A percentile compares a stretch with the other conserved stretches of the same genome.
Evolutionary conservation across 1,284 basidiomycete species (phyloP).

Genomic region (Phylloboletellus chloephorus): DNA sequence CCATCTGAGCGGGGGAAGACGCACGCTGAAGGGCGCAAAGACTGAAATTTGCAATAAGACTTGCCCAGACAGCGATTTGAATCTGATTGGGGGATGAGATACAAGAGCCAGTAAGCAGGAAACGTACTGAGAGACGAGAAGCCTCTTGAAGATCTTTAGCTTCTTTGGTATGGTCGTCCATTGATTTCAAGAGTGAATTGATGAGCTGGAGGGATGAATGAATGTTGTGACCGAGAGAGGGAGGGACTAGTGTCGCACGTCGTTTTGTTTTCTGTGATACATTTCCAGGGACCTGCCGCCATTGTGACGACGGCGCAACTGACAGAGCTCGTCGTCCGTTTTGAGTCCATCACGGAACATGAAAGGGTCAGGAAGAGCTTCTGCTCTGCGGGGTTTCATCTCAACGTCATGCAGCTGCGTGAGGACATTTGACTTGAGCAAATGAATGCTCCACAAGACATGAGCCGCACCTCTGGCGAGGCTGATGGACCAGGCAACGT

Average conservation of each 20-base stretch:
- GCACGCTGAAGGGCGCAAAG: constrained; percentile 67
- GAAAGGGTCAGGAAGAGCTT: constrained; percentile 50
- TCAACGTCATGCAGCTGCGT: constrained; percentile 40
- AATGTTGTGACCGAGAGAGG: constrained; percentile 3
- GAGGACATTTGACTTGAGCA: not conserved
- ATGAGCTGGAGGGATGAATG: constrained; percentile 57
- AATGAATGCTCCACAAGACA: not conserved
- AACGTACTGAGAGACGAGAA: constrained; percentile 57
- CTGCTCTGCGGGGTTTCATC: constrained; percentile 28
- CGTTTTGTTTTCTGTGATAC: constrained; percentile 83
- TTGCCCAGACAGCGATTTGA: constrained; percentile 84
- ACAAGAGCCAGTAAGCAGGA: not conserved
- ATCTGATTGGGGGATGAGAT: constrained; percentile 55
- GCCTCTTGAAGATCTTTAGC: constrained; percentile 61
- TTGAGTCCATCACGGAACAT: constrained; percentile 53
- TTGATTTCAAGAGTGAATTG: constrained; percentile 75
- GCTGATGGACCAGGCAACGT: not conserved
- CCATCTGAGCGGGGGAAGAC: constrained; percentile 16
- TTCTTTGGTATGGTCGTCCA: constrained; percentile 79
- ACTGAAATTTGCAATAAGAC: constrained; percentile 70
- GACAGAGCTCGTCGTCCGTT: constrained; percentile 54
- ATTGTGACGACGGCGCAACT: constrained; percentile 50
- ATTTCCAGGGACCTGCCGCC: constrained; percentile 58
- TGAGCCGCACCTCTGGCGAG: constrained; percentile 12
- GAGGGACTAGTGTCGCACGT: constrained; percentile 44